These are phyloP conservation scores for Ascocoryne sarcoides DNA, from an alignment of 2,329 filamentous ascomycete species.

Conservation along the genomic window DNA sequence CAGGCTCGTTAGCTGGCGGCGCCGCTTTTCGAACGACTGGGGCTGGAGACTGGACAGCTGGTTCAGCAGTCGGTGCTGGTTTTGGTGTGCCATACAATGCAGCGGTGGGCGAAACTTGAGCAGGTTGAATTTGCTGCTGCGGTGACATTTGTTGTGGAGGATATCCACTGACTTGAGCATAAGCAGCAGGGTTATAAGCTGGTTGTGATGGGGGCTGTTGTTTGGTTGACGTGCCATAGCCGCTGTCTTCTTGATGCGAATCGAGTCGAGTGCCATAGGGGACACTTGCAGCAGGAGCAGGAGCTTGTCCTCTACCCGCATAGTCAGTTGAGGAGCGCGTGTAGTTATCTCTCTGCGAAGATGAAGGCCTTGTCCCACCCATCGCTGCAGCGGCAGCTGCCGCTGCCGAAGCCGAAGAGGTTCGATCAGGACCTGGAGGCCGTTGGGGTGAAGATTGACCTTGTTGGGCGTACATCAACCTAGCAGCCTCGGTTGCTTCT, in stretches of 20 bases:
- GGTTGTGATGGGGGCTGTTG: conserved; percentile 42
- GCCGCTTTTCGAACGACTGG: conserved; percentile 44
- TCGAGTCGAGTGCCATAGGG: conserved; percentile 17
- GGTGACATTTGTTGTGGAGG: conserved; percentile 34
- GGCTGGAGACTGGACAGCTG: conserved; percentile 19
- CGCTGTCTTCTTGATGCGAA: conserved; percentile 17
- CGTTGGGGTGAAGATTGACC: conserved; percentile 39
- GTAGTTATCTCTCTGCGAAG: conserved; percentile 22
- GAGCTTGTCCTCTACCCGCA: conserved; percentile 10
- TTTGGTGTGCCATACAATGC: conserved; percentile 15
- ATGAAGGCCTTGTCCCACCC: conserved; percentile 32
- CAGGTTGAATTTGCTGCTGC: conserved; percentile 12
- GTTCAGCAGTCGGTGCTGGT: conserved; percentile 25
- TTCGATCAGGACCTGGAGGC: conserved; percentile 43
- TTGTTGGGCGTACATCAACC: conserved; percentile 45
- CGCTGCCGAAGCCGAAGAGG: conserved; percentile 41
- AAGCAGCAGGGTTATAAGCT: conserved; percentile 71
- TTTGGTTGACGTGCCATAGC: conserved; percentile 25
- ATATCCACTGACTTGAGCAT: conserved; percentile 54
- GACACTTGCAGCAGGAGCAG: conserved; percentile 10
- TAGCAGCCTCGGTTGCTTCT: conserved; percentile 56
- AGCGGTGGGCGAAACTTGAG: conserved; percentile 24
- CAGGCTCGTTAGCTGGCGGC: conserved; percentile 61
- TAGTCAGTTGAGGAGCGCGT: conserved; percentile 25
- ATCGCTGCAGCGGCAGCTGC: conserved; percentile 53